phyloP scores from a whole-genome alignment of 2,329 filamentous ascomycete genomes.

The Verticillium nonalfalfae region DNA sequence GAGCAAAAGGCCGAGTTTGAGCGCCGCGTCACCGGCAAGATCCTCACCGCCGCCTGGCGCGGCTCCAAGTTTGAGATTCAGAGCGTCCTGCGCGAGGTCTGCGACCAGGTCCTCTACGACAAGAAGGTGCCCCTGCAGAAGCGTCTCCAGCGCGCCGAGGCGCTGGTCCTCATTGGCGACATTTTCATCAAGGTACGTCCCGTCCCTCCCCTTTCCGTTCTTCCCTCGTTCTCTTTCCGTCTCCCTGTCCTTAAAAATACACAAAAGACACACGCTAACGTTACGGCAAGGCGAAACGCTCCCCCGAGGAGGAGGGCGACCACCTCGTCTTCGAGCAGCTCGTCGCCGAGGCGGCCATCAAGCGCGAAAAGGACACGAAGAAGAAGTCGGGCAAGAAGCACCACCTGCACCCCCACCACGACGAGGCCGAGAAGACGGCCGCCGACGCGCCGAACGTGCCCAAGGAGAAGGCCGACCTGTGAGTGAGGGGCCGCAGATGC shows the following conservation, averaged over 20 bases:
- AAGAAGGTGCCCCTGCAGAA: slow-evolving; percentile 76
- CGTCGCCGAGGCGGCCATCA: slow-evolving; percentile 90
- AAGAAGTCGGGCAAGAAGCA: slow-evolving; percentile 53
- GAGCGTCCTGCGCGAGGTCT: slow-evolving; percentile 89
- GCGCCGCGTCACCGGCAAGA: slow-evolving; percentile 93
- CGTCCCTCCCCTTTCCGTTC: neutral
- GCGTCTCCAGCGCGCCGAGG: slow-evolving; percentile 84
- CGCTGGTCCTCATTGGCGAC: slow-evolving; percentile 80
- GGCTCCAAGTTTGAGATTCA: slow-evolving; percentile 98
- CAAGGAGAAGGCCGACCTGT: slow-evolving; percentile 7
- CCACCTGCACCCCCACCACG: slow-evolving; percentile 28
- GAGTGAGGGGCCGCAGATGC: neutral
- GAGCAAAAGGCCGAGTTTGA: slow-evolving; percentile 96
- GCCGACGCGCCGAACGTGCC: slow-evolving; percentile 19
- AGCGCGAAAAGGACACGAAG: slow-evolving; percentile 85
- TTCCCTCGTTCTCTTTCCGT: too few species aligned
- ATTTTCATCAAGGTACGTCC: slow-evolving; percentile 74
- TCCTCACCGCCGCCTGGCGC: slow-evolving; percentile 91
- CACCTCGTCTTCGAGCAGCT: slow-evolving; percentile 99
- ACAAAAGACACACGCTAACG: neutral
- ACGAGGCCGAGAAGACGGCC: slow-evolving; percentile 18
- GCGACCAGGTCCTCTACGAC: slow-evolving; percentile 76
- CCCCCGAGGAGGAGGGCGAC: slow-evolving; percentile 94
- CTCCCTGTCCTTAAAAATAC: too few species aligned
- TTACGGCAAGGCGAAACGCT: slow-evolving; percentile 82